Base-by-base conservation (phyloP, 1,139 yeast species). In the Debaryomycetaceae sp. region DNA sequence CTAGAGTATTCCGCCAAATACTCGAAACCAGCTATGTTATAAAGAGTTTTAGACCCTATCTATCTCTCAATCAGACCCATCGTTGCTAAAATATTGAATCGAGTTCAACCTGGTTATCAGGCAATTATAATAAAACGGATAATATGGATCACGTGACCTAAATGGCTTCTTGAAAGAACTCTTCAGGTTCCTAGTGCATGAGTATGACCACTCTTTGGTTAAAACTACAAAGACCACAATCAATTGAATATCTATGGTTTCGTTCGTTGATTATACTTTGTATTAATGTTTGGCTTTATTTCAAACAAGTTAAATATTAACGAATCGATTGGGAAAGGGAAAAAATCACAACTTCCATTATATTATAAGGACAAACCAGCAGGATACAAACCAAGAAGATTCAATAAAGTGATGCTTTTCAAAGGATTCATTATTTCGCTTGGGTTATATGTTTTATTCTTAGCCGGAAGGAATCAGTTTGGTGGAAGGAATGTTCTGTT, bases 341-440 rank as follows among this genome's bases (percentile, higher is more conserved):
- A 36, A 11, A 37, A 42, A 30, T 17, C 22, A 19, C 45, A 51
- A 36, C 47, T 62, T 41, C 70, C 70, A 37, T 48, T 64, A 36
- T 64, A 58, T 40, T 57, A 56, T 42, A 63, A 63, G 38, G 68
- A 63, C 40, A 63, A 63, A 47, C 61, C 65, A 3, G 15, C 35
- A 9, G 32, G 33, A 24, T 18, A 19, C 8, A 19, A 15, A 16
- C 43, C 45, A 22, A 44, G 42, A 16, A 49, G 46, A 29, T 37
- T 33, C 8, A 43, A 41, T 30, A 59, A 52, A 42, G 14, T 55
- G 6, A 44, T 51, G 40, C 47, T 75, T 26, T 52, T 71, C 37
- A 73, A 70, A 50, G 78, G 72, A 1, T 60, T 75, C 33, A 26
- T 73, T 1, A 55, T 61, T 1, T 61, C 78, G 1, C 37, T 73